Evolutionary conservation across 2,329 filamentous ascomycete species (phyloP).

Genomic region (Phyllosticta ampelicida): DNA sequence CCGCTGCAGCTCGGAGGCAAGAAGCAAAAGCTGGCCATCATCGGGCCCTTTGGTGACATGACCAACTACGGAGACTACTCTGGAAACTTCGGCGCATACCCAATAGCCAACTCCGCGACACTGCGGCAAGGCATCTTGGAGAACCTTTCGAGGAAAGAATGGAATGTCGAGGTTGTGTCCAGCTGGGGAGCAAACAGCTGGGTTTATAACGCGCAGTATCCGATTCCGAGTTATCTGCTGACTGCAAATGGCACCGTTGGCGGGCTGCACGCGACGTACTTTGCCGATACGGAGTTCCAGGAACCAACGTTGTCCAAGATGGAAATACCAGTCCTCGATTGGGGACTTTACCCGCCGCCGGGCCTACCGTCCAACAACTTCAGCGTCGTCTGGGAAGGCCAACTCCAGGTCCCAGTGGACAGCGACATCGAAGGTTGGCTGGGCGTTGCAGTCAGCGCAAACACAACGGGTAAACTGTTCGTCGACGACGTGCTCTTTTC

Average conservation of each 20-base stretch:
- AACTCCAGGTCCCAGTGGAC: slow-evolving; percentile 29
- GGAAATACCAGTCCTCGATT: slow-evolving; percentile 33
- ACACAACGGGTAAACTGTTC: slow-evolving; percentile 31
- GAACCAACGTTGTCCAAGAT: slow-evolving; percentile 19
- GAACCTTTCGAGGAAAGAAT: slow-evolving; percentile 15
- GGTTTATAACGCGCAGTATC: slow-evolving; percentile 36
- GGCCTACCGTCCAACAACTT: slow-evolving; percentile 36
- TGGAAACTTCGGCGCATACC: slow-evolving; percentile 32
- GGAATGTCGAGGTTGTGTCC: slow-evolving; percentile 25
- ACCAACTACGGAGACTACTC: slow-evolving; percentile 38
- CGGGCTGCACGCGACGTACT: slow-evolving; percentile 33
- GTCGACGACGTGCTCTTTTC: slow-evolving; percentile 25
- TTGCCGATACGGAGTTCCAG: slow-evolving; percentile 30
- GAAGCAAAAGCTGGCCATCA: slow-evolving; percentile 28
- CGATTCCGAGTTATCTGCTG: slow-evolving; percentile 33
- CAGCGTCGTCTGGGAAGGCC: slow-evolving; percentile 35
- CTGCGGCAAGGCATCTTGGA: slow-evolving; percentile 29
- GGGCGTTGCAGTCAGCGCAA: slow-evolving; percentile 31
- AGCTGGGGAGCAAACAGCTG: slow-evolving; percentile 36
- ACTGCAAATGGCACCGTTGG: slow-evolving; percentile 26
- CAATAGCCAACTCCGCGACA: slow-evolving; percentile 29
- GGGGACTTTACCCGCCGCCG: slow-evolving; percentile 35
- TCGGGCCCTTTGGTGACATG: slow-evolving; percentile 33
- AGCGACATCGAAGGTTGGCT: slow-evolving; percentile 31
- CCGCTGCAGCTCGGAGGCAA: slow-evolving; percentile 23